Conservation (phyloP, 2,329 filamentous ascomycete genomes). For the Aspergillus sp. region DNA sequence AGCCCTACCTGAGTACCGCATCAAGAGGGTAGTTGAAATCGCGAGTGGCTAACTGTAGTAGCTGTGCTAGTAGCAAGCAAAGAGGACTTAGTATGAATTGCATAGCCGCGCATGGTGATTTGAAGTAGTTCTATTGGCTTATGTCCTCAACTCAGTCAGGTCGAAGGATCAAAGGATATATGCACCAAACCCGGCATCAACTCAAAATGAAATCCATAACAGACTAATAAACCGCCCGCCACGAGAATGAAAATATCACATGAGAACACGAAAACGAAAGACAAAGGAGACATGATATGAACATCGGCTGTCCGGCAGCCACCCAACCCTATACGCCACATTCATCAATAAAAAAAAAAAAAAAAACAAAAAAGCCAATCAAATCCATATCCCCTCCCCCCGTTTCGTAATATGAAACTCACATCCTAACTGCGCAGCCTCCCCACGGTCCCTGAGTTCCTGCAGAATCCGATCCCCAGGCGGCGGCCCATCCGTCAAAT, state of each 20-base stretch:
- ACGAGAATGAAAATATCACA: background rate
- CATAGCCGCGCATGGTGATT: too few relatives aligned
- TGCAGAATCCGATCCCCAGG: conserved; percentile 61
- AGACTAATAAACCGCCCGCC: conserved; percentile 1
- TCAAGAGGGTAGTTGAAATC: too few relatives aligned
- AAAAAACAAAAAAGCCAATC: background rate
- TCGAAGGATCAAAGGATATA: too few relatives aligned
- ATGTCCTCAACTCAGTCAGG: too few relatives aligned
- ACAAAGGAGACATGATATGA: background rate
- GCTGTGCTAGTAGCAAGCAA: too few relatives aligned
- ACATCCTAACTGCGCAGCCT: conserved; percentile 63
- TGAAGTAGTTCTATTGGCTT: too few relatives aligned
- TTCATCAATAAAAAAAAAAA: too few relatives aligned
- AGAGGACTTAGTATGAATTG: too few relatives aligned
- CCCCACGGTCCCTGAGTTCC: conserved; percentile 62
- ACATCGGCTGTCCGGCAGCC: background rate
- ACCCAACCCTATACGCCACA: background rate
- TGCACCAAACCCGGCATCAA: too few relatives aligned
- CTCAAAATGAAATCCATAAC: too few relatives aligned
- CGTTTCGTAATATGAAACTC: conserved; percentile 66
- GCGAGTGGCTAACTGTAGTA: too few relatives aligned
- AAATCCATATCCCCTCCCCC: conserved; percentile 52
- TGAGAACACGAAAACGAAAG: background rate
- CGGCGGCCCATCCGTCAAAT: conserved; percentile 61
- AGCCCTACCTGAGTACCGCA: too few relatives aligned